Evolutionary conservation across 495 filamentous ascomycete genomes (phyloP), one percentile per base, ranked within the genome.

Genomic region (Wilcoxina mikolae): DNA sequence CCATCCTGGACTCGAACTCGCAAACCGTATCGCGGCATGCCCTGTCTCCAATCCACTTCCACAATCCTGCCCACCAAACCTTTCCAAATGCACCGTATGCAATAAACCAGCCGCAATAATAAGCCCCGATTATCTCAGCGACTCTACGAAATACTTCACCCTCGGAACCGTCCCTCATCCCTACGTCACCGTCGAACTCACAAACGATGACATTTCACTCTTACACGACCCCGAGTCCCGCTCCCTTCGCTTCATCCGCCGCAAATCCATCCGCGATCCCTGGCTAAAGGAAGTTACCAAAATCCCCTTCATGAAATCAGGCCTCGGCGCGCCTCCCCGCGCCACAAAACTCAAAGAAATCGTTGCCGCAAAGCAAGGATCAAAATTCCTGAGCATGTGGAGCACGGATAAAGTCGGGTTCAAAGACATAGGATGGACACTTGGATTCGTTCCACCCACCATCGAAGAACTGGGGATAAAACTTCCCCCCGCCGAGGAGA

Each of bases 111-210:
- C 77, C 57, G 71, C 69, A 54, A 74, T 87, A 57, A 71, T 68
- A 29, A 82, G 78, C 7, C 78, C 78, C 0, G 60, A 72, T 2
- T 68, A 66, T 15, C 83, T 81, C 65, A 70, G 70, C 33, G 84
- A 87, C 62, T 76, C 73, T 9, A 74, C 78, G 1, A 71, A 71
- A 7, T 60, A 80, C 12, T 95, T 86, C 71, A 85, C 82, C 17
- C 85, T 96, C 58, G 87, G 81, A 59, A 83, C 79, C 5, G 79
- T 96, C 4, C 90, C 91, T 0, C 91, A 98, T 60, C 91, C 91
- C 0, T 94, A 85, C 69, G 94, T 89, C 9, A 70, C 87, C 9
- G 72, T 79, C 44, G 75, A 77, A 17, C 71, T 98, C 3, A 74
- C 72, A 3, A 52, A 54, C 27, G 38, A 49, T 2, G 48, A 59